Percentiles rank a stretch among this genome's conserved stretches.
phyloP scores from a whole-genome alignment of 2,329 filamentous ascomycete genomes.

The Calonectria pteridis region DNA sequence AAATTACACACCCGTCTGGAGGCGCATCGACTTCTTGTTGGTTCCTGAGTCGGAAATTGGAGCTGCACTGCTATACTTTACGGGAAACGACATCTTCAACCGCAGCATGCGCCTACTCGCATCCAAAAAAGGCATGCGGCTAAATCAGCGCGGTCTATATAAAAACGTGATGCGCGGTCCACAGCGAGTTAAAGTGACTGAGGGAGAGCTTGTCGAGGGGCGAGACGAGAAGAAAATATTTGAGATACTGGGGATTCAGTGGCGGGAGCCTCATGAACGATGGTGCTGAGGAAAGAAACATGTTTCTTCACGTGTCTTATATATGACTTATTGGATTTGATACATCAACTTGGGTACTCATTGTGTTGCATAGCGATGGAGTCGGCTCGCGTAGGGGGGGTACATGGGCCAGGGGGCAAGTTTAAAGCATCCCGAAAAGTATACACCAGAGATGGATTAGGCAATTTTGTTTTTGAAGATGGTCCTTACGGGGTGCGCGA shows the following conservation, averaged over 20 bases:
- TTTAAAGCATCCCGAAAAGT: background rate
- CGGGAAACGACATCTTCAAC: slow-evolving; percentile 95
- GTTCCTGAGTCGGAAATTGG: slow-evolving; percentile 85
- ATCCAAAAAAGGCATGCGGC: slow-evolving; percentile 81
- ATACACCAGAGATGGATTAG: background rate
- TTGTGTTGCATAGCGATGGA: slow-evolving; percentile 10
- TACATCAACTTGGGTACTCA: background rate
- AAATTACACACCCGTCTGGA: slow-evolving; percentile 69
- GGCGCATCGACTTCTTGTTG: slow-evolving; percentile 86
- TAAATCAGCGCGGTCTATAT: slow-evolving; percentile 88
- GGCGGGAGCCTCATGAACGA: slow-evolving; percentile 81
- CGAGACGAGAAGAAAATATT: slow-evolving; percentile 85
- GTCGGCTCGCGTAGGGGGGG: background rate
- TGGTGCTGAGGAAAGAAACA: slow-evolving; percentile 69
- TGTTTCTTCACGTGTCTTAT: background rate
- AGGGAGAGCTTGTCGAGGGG: slow-evolving; percentile 80
- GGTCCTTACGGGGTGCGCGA: background rate
- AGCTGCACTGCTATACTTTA: slow-evolving; percentile 93
- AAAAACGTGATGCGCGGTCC: slow-evolving; percentile 74
- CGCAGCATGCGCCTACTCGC: slow-evolving; percentile 85
- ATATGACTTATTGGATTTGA: background rate
- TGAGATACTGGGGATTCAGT: slow-evolving; percentile 83
- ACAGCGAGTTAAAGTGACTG: slow-evolving; percentile 70
- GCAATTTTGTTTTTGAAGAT: background rate
- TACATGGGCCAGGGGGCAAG: background rate